Evolutionary conservation across 441 rosid genomes (phyloP), one percentile per base, ranked within the genome.

Genomic region (Gossypium gossypioides): DNA sequence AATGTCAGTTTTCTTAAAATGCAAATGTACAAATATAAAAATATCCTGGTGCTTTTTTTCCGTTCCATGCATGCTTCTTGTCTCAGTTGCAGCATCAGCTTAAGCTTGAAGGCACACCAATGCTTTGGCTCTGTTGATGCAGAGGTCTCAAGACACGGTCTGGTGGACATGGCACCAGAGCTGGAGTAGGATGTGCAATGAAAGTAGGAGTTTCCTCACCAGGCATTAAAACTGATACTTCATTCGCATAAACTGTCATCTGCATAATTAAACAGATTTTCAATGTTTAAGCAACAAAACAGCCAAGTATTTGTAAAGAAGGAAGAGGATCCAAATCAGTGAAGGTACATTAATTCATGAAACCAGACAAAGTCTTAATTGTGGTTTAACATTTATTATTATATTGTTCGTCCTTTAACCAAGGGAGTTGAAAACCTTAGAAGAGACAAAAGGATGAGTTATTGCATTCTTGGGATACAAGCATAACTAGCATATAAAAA

Each of bases 201-300:
- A 88, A 95, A 1, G 98, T 86, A 27, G 99, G 99, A 15, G 91
- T 74, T 27, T 81, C 80, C 15, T 91, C 93, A 24, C 99, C 98
- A 0, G 98, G 99, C 99, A 95, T 95, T 83, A 95, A 68, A 8
- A 92, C 98, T 3, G 97, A 92, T 40, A 92, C 95, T 15, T 94
- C 99, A 40, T 75, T 88, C 7, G 91, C 77, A 75, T 92, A 95
- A 50, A 85, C 77, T 40, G 89, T 86, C 94, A 86, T 84, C 98
- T 95, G 90, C 77, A 73, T 12, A 73, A 27, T 9, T 52, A 16
- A 64, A 64, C 69, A 74, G 4, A 72, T 34, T 56, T 24, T 32
- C 6, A 63, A 57, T 2, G 16, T 71, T 25, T 24, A 52, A 63
- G 8, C 13, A 12, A 9, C 15, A 52, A 24, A 44, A 21, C 21